Evolutionary conservation across 2,329 filamentous ascomycete genomes (phyloP), one percentile per base, ranked within the genome.

Genomic region (Emmonsiellopsis sp.): DNA sequence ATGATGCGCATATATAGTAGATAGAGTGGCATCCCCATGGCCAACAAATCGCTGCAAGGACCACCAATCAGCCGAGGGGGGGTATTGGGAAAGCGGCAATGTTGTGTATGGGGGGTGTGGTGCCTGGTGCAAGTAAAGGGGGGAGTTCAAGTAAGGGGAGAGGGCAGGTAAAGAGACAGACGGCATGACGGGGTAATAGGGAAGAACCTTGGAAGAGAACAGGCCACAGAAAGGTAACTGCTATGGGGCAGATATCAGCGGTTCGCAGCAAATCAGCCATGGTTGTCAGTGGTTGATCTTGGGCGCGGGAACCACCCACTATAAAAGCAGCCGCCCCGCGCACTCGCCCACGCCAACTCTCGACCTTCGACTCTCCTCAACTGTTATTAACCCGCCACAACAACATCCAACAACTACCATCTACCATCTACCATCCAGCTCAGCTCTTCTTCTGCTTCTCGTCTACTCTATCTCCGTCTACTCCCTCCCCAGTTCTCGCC

Each of bases 401-500:
- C 43, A 42, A 42, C 40, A 41, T 41, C 38, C 38, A 15, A 13
- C 13, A 42, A 5, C 40, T 32, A 26, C 20, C 20, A 26, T 26
- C 20, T 26, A 5, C 20, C 20, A 26, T 26, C 20, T 26, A 11
- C 13, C 32, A 10, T 37, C 32, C n/a, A 30, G 6, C 20, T 35
- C 34, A 35, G 38, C 46, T 49, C 13, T 30, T 34, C 45, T 5
- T n/a, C n/a, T 15, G 34, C 45, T 46, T 4, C 37, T 59, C 49
- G 51, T 54, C 55, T 54, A 54, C 41, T 54, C 34, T 55, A 47
- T 20, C 55, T 49, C 52, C 43, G 57, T 30, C 43, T 58, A 44
- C 41, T 30, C 50, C 16, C 43, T 41, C 58, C 43, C 49, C 50
- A 52, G 55, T 58, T 54, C 57, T 64, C 65, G 76, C 64, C 65